Percentiles rank a stretch among this genome's conserved stretches.
phyloP scores from a whole-genome alignment of 1,284 basidiomycete genomes.

The Apiotrichum domesticum region DNA sequence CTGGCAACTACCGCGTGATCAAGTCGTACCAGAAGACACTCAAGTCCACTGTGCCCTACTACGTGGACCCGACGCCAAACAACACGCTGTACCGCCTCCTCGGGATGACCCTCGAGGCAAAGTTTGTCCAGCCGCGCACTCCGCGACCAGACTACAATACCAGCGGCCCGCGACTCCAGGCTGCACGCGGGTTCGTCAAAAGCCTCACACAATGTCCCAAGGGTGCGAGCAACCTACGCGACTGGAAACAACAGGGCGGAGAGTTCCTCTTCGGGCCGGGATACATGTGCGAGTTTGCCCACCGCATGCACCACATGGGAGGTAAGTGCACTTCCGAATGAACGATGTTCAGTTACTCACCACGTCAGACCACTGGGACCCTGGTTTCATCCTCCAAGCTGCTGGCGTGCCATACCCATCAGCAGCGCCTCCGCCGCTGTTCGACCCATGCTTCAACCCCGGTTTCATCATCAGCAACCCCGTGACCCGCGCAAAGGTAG shows the following conservation, averaged over 20 bases:
- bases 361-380: background rate
- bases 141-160: background rate
- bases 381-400: background rate
- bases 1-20: slow-evolving; percentile 44
- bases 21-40: slow-evolving; percentile 42
- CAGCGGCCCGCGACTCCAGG: background rate
- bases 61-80: slow-evolving; percentile 26
- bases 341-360: too few relatives aligned
- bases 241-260: slow-evolving; percentile 42
- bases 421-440: background rate
- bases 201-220: slow-evolving; percentile 32
- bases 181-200: slow-evolving; percentile 31
- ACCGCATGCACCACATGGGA: slow-evolving; percentile 33
- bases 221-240: slow-evolving; percentile 26
- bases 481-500: background rate
- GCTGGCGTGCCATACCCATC: background rate
- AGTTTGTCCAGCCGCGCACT: background rate
- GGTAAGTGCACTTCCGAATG: background rate
- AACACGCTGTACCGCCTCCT: slow-evolving; percentile 37
- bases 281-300: slow-evolving; percentile 41
- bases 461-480: background rate
- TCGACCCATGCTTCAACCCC: background rate
- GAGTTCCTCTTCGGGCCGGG: slow-evolving; percentile 41
- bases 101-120: slow-evolving; percentile 21
- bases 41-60: slow-evolving; percentile 43